Base-by-base conservation (phyloP, 805 yeast genomes). In the Candida morakotiae region DNA sequence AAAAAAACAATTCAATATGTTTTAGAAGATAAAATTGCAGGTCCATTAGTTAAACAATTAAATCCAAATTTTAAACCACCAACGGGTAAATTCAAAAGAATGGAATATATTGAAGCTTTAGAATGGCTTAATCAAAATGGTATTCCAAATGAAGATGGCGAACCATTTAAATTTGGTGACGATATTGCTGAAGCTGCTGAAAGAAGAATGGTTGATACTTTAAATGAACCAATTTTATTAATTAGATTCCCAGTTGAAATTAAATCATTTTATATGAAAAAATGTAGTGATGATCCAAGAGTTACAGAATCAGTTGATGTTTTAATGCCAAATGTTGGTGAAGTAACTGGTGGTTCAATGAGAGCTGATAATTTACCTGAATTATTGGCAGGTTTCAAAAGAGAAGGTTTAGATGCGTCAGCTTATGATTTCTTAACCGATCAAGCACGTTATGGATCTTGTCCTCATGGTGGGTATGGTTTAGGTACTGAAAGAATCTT, bases 121-220 rank as follows among this genome's bases (percentile, higher is more conserved):
- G 87, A 81, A 24, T 93, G 98, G 98, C 81, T 93, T 66, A 87
- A 87, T 77, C 97, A 89, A 67, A 87, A 91, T 67, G 91, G 83
- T 38, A 79, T 94, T 54, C 81, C 81, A 55, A 93, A 91, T 77
- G 98, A 93, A 71, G 96, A 91, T 9, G 97, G 93, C 45, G 84
- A 87, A 60, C 69, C 72, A 50, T 93, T 91, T 81, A 78, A 83
- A 67, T 93, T 93, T 51, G 99, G 99, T 63, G 99, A 93, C 59
- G 99, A 93, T 63, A 93, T 93, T 47, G 97, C 98, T 43, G 99
- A 93, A 71, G 98, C 98, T 39, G 98, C 97, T 42, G 99, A 93
- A 76, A 85, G 99, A 63, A 86, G 83, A 66, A 93, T 93, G 99
- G 87, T 96, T 23, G 99, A 93, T 62, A 77, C 85, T 42, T 83